Conservation (phyloP, 2,329 filamentous ascomycete genomes). For the Monosporascus ibericus region DNA sequence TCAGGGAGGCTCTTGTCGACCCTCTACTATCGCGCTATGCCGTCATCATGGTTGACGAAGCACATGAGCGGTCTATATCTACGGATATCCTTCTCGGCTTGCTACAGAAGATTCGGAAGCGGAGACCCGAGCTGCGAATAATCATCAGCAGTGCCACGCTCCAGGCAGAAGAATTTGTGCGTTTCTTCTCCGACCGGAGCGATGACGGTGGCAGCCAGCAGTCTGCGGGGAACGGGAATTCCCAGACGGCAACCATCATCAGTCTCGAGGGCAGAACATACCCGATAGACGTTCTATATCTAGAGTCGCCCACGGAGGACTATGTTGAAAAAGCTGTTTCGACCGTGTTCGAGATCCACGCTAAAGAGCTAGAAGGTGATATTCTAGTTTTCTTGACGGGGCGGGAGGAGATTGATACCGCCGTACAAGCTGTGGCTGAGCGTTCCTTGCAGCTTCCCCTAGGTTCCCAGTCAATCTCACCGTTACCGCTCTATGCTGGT, state of each 20-base stretch:
- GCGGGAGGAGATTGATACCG: constrained; percentile 83
- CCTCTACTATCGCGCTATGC: constrained; percentile 87
- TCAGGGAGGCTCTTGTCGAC: constrained; percentile 89
- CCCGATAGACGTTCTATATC: constrained; percentile 80
- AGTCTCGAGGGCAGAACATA: constrained; percentile 84
- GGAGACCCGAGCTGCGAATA: constrained; percentile 74
- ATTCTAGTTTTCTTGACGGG: constrained; percentile 89
- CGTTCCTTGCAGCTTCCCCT: constrained; percentile 58
- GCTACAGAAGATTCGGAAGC: constrained; percentile 81
- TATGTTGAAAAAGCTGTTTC: constrained; percentile 80
- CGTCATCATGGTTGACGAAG: constrained; percentile 96
- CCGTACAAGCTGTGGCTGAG: constrained; percentile 73
- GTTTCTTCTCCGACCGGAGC: constrained; percentile 58
- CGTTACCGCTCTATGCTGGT: constrained; percentile 82
- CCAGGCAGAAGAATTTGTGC: constrained; percentile 78
- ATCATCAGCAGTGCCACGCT: constrained; percentile 91
- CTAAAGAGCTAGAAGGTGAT: constrained; percentile 73
- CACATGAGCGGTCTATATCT: constrained; percentile 87
- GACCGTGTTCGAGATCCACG: constrained; percentile 83
- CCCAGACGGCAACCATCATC: constrained; percentile 54
- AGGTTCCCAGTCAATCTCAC: constrained; percentile 53
- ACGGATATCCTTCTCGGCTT: constrained; percentile 87
- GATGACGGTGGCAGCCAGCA: constrained; percentile 27
- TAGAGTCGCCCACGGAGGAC: constrained; percentile 72
- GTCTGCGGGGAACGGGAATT: constrained; percentile 17